Evolutionary conservation across 1,284 basidiomycete genomes (phyloP).

Genomic region (Mycosarcoma maydis): DNA sequence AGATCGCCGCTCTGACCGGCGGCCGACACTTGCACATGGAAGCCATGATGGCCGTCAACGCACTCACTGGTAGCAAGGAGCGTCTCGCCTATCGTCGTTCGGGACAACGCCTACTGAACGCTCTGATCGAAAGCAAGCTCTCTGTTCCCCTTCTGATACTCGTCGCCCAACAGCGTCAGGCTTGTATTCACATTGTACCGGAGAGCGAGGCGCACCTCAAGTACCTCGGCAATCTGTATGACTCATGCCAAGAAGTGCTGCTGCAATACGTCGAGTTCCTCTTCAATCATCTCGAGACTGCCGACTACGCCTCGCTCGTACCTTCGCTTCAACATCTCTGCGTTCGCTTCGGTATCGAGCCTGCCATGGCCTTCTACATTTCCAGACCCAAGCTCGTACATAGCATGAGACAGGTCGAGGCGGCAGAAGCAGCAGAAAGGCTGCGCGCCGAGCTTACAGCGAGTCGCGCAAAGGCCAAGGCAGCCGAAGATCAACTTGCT

Average conservation of each 20-base stretch:
- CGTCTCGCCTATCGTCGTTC: slow-evolving; percentile 49
- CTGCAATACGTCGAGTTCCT: slow-evolving; percentile 66
- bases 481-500: slow-evolving; percentile 10
- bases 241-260: slow-evolving; percentile 60
- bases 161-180: slow-evolving; percentile 63
- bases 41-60: slow-evolving; percentile 70
- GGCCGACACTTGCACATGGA: slow-evolving; percentile 88
- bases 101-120: slow-evolving; percentile 51
- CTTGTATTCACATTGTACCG: slow-evolving; percentile 59
- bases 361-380: slow-evolving; percentile 63
- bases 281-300: slow-evolving; percentile 50
- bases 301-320: slow-evolving; percentile 52
- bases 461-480: slow-evolving; percentile 35
- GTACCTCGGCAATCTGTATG: slow-evolving; percentile 63
- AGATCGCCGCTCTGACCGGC: slow-evolving; percentile 88
- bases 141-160: slow-evolving; percentile 61
- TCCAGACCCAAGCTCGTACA: slow-evolving; percentile 54
- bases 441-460: slow-evolving; percentile 51
- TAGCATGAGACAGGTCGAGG: slow-evolving; percentile 48
- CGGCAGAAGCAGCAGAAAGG: slow-evolving; percentile 41
- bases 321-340: slow-evolving; percentile 50
- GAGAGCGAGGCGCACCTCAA: slow-evolving; percentile 62
- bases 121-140: slow-evolving; percentile 49
- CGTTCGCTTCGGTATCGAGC: slow-evolving; percentile 59
- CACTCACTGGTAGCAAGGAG: slow-evolving; percentile 47